Base-by-base conservation (phyloP, 2,329 filamentous ascomycete genomes). In the Trichoderma cornu-damae region DNA sequence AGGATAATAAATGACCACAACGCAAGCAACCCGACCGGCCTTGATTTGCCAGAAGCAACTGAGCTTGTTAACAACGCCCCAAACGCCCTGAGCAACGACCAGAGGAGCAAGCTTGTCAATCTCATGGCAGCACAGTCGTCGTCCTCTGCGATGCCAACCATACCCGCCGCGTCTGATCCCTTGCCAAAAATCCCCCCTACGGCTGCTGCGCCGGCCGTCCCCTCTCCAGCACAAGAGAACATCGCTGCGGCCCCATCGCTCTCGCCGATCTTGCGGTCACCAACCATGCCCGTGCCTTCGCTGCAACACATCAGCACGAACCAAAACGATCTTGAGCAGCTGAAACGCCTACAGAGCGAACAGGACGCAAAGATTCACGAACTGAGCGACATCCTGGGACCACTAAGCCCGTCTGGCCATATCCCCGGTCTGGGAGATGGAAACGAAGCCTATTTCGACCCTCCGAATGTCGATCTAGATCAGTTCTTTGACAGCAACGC, bases 351-450 rank as follows among this genome's bases (percentile, higher is more conserved):
- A 65, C 89, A 95, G 67, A 82, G 84, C 22, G 85, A 93, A 59
- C 91, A 96, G 66, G 85, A 88, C 60, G 80, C 80, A 47, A 87
- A 88, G 48, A 87, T 96, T 1, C 83, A 89, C 60, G 84, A 89
- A 58, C 77, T 96, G 8, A 85, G 85, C 51, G 85, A 83, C 56
- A 75, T 90, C 14, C 79, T 96, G 6, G 86, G 88, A 6, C 91
- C 91, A 0, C 78, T 96, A 11, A 92, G 87, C 65, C 91, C 91
- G 0, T 89, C 84, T 0, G 90, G 90, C 4, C 81, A 82, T 14
- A 89, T 96, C 34, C 88, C 90, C 1, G 89, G 89, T 4, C 70
- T 94, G 1, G 76, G 75, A 1, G 77, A 80, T 2, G 68, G 64
- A 14, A 58, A 62, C 18, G 70, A 68, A 16, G 67, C 66, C 32